Evolutionary conservation across 2,329 filamentous ascomycete species (phyloP).

Genomic region (Bipolaris sorokiniana): DNA sequence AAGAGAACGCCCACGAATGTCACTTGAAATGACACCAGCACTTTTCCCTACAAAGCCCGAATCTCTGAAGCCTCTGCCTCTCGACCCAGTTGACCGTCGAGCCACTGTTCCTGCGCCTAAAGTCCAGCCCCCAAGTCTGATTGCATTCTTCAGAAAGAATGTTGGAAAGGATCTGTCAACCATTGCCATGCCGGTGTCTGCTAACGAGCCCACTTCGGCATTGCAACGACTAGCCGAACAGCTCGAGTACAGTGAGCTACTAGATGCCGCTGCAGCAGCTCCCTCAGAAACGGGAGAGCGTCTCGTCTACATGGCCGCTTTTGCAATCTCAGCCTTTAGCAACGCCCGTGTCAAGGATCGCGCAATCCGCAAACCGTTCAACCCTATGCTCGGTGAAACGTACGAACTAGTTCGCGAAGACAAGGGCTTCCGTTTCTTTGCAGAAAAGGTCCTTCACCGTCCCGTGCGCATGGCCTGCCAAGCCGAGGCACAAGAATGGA

Average conservation of each 20-base stretch:
- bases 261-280: constrained; percentile 67
- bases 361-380: constrained; percentile 94
- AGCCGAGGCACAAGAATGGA: constrained; percentile 85
- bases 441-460: constrained; percentile 92
- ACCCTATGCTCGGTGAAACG: constrained; percentile 94
- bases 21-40: constrained; percentile 48
- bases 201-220: constrained; percentile 89
- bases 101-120: constrained; percentile 74
- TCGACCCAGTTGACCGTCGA: constrained; percentile 72
- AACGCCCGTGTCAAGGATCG: constrained; percentile 84
- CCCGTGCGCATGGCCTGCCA: constrained; percentile 93
- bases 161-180: constrained; percentile 97
- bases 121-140: constrained; percentile 84
- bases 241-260: constrained; percentile 84
- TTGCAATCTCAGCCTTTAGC: constrained; percentile 87
- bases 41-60: constrained; percentile 80
- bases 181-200: constrained; percentile 95
- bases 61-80: constrained; percentile 76
- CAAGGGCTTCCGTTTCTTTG: constrained; percentile 85
- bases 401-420: constrained; percentile 91
- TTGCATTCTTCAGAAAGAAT: constrained; percentile 94
- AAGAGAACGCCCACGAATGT: constrained; percentile 45
- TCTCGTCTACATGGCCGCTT: constrained; percentile 84
- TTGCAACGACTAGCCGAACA: constrained; percentile 90
- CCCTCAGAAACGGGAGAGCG: constrained; percentile 69